Evolutionary conservation across 2,329 filamentous ascomycete genomes (phyloP).

Genomic region (Ceratocystis smalleyi): DNA sequence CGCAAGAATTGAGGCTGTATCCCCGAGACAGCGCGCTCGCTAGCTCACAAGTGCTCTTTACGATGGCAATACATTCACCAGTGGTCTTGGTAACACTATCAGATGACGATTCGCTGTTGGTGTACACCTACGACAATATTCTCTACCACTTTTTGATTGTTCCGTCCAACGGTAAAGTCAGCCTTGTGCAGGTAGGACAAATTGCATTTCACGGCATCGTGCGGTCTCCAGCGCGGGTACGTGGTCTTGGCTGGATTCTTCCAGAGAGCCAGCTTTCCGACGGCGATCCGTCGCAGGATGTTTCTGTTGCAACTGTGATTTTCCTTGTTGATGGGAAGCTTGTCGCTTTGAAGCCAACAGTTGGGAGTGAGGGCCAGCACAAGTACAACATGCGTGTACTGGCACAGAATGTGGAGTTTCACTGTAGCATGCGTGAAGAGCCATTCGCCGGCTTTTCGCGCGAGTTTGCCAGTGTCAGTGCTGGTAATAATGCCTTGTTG

Average conservation of each 20-base stretch:
- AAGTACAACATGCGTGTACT: slow-evolving; percentile 98
- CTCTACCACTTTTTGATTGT: slow-evolving; percentile 90
- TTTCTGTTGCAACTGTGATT: slow-evolving; percentile 79
- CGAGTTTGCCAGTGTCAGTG: neutral
- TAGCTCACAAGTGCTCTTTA: slow-evolving; percentile 55
- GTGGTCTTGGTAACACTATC: slow-evolving; percentile 82
- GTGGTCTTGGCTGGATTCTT: slow-evolving; percentile 88
- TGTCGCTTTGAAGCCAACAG: slow-evolving; percentile 74
- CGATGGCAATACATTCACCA: slow-evolving; percentile 63
- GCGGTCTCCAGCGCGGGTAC: slow-evolving; percentile 76
- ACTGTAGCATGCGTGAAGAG: slow-evolving; percentile 81
- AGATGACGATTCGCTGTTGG: slow-evolving; percentile 83
- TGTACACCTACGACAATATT: slow-evolving; percentile 94
- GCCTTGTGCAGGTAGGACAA: slow-evolving; percentile 84
- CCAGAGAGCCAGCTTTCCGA: slow-evolving; percentile 78
- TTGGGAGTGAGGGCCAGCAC: slow-evolving; percentile 65
- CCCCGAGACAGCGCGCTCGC: slow-evolving; percentile 73
- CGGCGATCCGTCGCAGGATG: slow-evolving; percentile 89
- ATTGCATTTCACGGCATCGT: slow-evolving; percentile 97
- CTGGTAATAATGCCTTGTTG: slow-evolving; percentile 27
- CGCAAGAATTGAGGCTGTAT: slow-evolving; percentile 79
- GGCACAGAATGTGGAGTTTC: slow-evolving; percentile 91
- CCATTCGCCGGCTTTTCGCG: slow-evolving; percentile 27
- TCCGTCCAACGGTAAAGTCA: slow-evolving; percentile 49
- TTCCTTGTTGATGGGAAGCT: slow-evolving; percentile 97